Conservation (phyloP, 352 stramenopile species). For the Phytopythium oedochilum region DNA sequence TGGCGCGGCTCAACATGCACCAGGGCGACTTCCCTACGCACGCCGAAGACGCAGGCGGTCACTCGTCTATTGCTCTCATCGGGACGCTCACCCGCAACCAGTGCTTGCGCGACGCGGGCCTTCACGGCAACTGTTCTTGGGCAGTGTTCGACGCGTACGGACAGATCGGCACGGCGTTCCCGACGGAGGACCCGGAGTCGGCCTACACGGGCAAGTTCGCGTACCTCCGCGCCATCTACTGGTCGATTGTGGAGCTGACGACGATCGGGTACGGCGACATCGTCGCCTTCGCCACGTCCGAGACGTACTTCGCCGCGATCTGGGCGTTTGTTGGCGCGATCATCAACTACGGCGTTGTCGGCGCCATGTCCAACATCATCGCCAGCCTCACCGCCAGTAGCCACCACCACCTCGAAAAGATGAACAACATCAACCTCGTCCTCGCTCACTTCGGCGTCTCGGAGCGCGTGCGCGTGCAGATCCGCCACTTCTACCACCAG, state of each 20-base stretch:
- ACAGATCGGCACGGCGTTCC: conserved; percentile 47
- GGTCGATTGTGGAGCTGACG: conserved; percentile 66
- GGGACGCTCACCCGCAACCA: conserved; percentile 25
- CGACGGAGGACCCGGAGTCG: conserved; percentile 17
- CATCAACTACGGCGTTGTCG: conserved; percentile 78
- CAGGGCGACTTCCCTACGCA: conserved; percentile 16
- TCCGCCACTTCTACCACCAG: conserved; percentile 75
- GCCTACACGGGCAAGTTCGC: conserved; percentile 55
- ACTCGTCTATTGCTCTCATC: background rate
- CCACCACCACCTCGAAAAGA: conserved; percentile 58
- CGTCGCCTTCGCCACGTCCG: conserved; percentile 62
- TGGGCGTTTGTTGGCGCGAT: conserved; percentile 67
- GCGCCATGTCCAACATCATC: conserved; percentile 76
- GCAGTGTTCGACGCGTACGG: conserved; percentile 63
- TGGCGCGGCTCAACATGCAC: conserved; percentile 51
- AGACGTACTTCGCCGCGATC: conserved; percentile 59
- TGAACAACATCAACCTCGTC: conserved; percentile 65
- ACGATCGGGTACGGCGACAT: conserved; percentile 79
- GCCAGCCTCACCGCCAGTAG: conserved; percentile 57
- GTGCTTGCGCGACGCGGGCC: conserved; percentile 40
- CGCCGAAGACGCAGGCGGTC: background rate
- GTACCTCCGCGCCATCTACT: conserved; percentile 72
- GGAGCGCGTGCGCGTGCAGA: conserved; percentile 44
- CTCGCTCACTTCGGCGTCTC: conserved; percentile 59
- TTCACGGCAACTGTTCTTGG: conserved; percentile 69